Evolutionary conservation across 306 rosid species (phyloP).

Genomic region (Biancaea sappan): DNA sequence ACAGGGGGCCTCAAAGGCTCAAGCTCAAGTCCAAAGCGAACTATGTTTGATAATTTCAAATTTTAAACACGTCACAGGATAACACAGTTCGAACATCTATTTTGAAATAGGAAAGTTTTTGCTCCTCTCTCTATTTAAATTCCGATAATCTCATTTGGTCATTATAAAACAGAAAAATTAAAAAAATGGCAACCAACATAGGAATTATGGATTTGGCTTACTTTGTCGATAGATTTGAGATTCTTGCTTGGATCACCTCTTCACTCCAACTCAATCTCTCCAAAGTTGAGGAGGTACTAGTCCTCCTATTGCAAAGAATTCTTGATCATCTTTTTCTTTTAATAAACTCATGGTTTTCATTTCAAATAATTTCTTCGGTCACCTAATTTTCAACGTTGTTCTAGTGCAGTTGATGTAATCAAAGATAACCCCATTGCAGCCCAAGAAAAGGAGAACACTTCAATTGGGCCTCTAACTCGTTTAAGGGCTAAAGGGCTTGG

Average conservation of each 20-base stretch:
- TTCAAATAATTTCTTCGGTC: conserved; percentile 15
- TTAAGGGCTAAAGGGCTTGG: too few relatives aligned
- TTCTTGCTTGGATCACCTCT: conserved; percentile 88
- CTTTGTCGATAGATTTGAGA: conserved; percentile 96
- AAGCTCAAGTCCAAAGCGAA: too few relatives aligned
- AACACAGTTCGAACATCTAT: not conserved
- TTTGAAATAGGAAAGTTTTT: conserved; percentile 53
- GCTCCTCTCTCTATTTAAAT: conserved; percentile 62
- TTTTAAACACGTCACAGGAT: too few relatives aligned
- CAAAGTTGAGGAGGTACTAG: conserved; percentile 74
- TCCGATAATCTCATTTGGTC: not conserved
- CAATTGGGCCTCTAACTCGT: too few relatives aligned
- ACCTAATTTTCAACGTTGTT: conserved; percentile 59
- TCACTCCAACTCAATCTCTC: conserved; percentile 85
- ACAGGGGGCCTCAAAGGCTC: too few relatives aligned
- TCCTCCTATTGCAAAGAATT: not conserved
- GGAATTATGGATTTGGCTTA: conserved; percentile 97
- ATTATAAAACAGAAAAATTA: not conserved
- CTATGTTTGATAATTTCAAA: too few relatives aligned
- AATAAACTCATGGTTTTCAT: not conserved
- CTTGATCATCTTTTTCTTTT: not conserved
- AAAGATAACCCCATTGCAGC: too few relatives aligned
- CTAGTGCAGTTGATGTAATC: conserved; percentile 95
- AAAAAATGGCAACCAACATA: conserved; percentile 78
- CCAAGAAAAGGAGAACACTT: too few relatives aligned